Base-by-base conservation (phyloP, 345 rosid species). In the Psidium guajava region DNA sequence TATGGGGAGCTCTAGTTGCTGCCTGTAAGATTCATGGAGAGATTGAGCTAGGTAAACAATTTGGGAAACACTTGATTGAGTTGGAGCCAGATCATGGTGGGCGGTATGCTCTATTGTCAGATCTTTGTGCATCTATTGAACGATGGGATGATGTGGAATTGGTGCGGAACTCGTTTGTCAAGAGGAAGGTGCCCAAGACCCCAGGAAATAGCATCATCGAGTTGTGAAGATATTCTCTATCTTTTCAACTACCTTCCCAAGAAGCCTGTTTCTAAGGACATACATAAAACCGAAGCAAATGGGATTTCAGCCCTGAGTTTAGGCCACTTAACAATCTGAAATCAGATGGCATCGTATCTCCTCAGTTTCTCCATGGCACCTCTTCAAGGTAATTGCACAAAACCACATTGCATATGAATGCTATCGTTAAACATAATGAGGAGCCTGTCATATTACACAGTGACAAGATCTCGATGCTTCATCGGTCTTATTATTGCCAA, bases 11-110 rank as follows among this genome's bases (percentile, higher is more conserved):
- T 55, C 87, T 90, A 56, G 87, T 89, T 85, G 88, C 87, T 75
- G 89, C 91, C 44, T 89, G 92, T 84, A 90, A 89, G 75, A 89
- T 86, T 89, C 91, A 89, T 57, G 89, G 83, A n/a, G 87, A 86
- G 77, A 49, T 85, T 75, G 87, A 85, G 87, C 51, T 87, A 22
- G 89, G 85, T 25, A 52, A 51, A 49, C 40, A 54, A 40, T 24
- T 84, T 58, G 87, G 84, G 22, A 57, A 89, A 36, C 69, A 22
- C 73, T 85, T 89, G 51, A 64, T 89, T 28, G 87, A 87, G 42
- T 83, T 87, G 86, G 88, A 89, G 73, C 90, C 90, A 50, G 83
- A 81, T 49, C 86, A 83, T 64, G 73, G 87, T 4, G 90, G 90
- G 75, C 64, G 86, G n/a, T 88, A 88, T 58, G 77, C 85, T 55